phyloP scores from a whole-genome alignment of 306 rosid species.

The Gastrolobium bilobum region DNA sequence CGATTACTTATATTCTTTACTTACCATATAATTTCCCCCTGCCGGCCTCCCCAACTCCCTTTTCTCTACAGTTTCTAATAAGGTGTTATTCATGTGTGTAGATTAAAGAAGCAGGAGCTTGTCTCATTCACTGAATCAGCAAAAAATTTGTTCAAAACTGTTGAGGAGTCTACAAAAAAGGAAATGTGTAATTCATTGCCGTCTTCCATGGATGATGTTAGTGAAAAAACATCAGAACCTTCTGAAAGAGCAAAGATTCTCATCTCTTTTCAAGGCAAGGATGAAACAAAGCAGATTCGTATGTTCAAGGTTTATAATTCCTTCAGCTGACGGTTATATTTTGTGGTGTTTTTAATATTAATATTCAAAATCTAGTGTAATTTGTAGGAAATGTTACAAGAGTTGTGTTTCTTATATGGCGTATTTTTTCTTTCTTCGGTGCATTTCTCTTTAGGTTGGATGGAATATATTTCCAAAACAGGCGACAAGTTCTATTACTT shows the following conservation, averaged over 20 bases:
- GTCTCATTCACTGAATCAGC: slow-evolving; percentile 75
- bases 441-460: slow-evolving; percentile 16
- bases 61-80: slow-evolving; percentile 2
- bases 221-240: slow-evolving; percentile 57
- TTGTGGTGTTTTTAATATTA: slow-evolving; percentile 1
- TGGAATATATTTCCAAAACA: slow-evolving; percentile 19
- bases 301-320: slow-evolving; percentile 70
- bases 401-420: background rate
- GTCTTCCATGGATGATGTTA: slow-evolving; percentile 49
- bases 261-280: slow-evolving; percentile 81
- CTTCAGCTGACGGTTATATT: slow-evolving; percentile 15
- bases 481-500: background rate
- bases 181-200: slow-evolving; percentile 52
- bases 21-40: background rate
- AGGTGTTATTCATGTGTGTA: slow-evolving; percentile 45
- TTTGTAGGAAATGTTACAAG: slow-evolving; percentile 8
- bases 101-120: slow-evolving; percentile 84
- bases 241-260: slow-evolving; percentile 74
- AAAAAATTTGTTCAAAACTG: slow-evolving; percentile 57
- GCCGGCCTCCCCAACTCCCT: background rate
- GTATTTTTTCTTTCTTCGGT: background rate
- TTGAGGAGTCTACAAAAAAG: slow-evolving; percentile 67
- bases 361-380: slow-evolving; percentile 22
- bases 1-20: slow-evolving; percentile 22
- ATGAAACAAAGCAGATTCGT: slow-evolving; percentile 75